Base-by-base conservation (phyloP, 164 flowering plant species). In the Paratinospora sagittata region DNA sequence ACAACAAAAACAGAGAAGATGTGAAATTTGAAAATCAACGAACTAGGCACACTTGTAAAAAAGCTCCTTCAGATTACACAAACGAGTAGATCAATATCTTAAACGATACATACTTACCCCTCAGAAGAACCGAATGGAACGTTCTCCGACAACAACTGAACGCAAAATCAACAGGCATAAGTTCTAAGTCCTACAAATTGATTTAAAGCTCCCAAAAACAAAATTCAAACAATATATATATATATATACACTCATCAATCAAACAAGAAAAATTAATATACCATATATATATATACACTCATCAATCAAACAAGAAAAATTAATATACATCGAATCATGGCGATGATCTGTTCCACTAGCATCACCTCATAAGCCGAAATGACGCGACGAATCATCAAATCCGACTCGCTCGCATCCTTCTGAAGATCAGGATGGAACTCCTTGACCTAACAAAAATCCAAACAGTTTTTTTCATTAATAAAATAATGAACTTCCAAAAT, bases 301-400 rank as follows among this genome's bases (percentile, higher is more conserved):
- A 65, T 27, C 21, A 30, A 65, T n/a, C 3, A 49, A 49, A 49
- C 6, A 49, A 49, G 19, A 49, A 49, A 49, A 49, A 11, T n/a
- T n/a, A 11, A 3, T 49, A 49, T 14, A 49, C n/a, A n/a, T n/a
- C n/a, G n/a, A n/a, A n/a, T n/a, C n/a, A n/a, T n/a, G n/a, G n/a
- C n/a, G n/a, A n/a, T n/a, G n/a, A n/a, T n/a, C n/a, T n/a, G n/a
- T n/a, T n/a, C n/a, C n/a, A n/a, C n/a, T n/a, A n/a, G n/a, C n/a
- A n/a, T n/a, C 72, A 93, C 98, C 98, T 89, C 85, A 74, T 90
- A 93, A 0, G 98, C 95, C 66, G 78, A 82, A 78, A 93, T 88
- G 39, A 93, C 88, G 19, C 79, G 91, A 12, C 97, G 93, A 73
- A 91, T 93, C 89, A 89, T 89, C 1, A 23, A 8, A 75, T 90